phyloP scores from a whole-genome alignment of 192 early-diverging fungal species.

The Spizellomyces punctatus region DNA sequence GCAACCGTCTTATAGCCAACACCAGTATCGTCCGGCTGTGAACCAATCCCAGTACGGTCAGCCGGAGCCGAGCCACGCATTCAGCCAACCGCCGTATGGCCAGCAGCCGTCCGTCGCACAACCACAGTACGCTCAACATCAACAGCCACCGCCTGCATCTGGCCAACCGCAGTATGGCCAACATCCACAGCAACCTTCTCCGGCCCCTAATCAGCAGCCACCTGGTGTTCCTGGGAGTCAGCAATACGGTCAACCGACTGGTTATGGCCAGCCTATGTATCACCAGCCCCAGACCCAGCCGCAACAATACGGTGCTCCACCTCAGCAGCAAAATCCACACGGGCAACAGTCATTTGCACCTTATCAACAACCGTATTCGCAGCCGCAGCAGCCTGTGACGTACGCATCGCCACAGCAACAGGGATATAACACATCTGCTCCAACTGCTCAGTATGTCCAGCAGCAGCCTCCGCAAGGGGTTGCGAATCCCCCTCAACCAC shows the following conservation, averaged over 20 bases:
- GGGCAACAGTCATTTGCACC: constrained; percentile 20
- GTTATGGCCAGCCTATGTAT: constrained; percentile 5
- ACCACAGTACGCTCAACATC: not conserved
- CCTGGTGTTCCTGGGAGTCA: constrained; percentile 6
- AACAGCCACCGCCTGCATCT: not conserved
- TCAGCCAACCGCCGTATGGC: constrained; percentile 19
- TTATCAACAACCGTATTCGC: not conserved
- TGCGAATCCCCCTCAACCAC: constrained; percentile 18
- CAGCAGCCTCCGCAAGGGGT: constrained; percentile 37
- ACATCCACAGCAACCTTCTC: constrained; percentile 12
- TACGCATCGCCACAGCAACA: constrained; percentile 3
- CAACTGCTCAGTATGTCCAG: constrained; percentile 4
- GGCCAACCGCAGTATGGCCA: constrained; percentile 17
- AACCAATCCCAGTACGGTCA: not conserved
- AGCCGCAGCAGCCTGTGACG: constrained; percentile 2
- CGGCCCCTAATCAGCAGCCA: constrained; percentile 1
- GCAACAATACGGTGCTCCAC: constrained; percentile 12
- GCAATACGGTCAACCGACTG: constrained; percentile 11
- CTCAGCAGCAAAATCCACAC: constrained; percentile 27
- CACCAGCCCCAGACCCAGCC: constrained; percentile 3
- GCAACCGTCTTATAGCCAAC: not conserved
- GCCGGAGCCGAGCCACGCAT: constrained; percentile 20
- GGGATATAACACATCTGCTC: not conserved
- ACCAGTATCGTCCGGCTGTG: not conserved
- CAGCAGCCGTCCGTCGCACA: constrained; percentile 23